Base-by-base conservation (phyloP, 1,139 yeast genomes). In the Protomyces inundatus region DNA sequence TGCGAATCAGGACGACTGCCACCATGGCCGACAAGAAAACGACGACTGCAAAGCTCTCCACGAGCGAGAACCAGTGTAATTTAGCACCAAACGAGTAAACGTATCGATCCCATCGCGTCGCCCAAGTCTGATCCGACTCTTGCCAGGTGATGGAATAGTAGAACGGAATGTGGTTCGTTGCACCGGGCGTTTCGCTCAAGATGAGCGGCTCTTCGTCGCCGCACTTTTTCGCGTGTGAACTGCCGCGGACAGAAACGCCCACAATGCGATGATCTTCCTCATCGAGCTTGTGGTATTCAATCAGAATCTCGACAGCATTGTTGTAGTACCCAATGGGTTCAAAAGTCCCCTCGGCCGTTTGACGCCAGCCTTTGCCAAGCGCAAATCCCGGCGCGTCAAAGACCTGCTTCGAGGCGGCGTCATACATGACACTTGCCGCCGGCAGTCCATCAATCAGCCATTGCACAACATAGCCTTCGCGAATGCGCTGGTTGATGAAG, bases 41-140 rank as follows among this genome's bases (percentile, higher is more conserved):
- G 23, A 91, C 97, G 71, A 91, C 83, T 66, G 89, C 76, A 9
- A 96, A 85, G 69, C 95, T 90, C 76, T 90, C 90, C 70, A 90
- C 77, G 70, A 93, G 82, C 1, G 97, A 89, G 73, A 90, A 88
- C 98, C 98, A 91, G 77, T 93, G 98, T 70, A 93, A 87, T 74
- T 87, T 87, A 64, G 97, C 95, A 73, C 90, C 96, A 73, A 86
- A 87, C 45, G 88, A 95, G 72, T 90, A 96, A 72, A 93, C 81
- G 74, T 93, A 93, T 75, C 90, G 89, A 75, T 93, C 98, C 99
- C 99, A 93, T 78, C 99, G 85, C 0, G 98, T 93, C 39, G 98
- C 98, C 98, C 98, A 93, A 9, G 86, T 84, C 12, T 95, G 88
- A 12, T 77, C 78, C 14, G 95, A 87, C 65, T 82, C 81, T 37